phyloP scores from a whole-genome alignment of 768 basidiomycete species.

The Leucocoprinus leucothites region DNA sequence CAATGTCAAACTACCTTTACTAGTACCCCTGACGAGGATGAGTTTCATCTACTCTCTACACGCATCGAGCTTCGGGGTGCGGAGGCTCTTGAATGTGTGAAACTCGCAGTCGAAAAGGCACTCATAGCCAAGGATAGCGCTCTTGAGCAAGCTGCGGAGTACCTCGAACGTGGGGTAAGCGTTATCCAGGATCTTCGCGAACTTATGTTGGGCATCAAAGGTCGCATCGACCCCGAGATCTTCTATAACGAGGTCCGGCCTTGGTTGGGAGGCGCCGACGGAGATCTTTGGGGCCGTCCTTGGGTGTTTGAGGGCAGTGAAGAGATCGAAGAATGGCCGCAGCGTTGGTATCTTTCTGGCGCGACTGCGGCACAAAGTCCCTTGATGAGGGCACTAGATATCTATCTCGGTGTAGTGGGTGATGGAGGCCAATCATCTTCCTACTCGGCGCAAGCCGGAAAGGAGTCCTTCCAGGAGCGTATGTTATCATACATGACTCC shows the following conservation, averaged over 20 bases:
- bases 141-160: too few relatives aligned
- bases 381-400: slow-evolving; percentile 69
- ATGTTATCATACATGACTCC: slow-evolving; percentile 86
- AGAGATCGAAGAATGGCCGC: slow-evolving; percentile 27
- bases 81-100: slow-evolving; percentile 80
- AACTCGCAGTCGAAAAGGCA: slow-evolving; percentile 80
- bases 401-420: slow-evolving; percentile 68
- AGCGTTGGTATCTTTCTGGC: slow-evolving; percentile 44
- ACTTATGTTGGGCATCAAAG: slow-evolving; percentile 60
- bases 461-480: slow-evolving; percentile 53
- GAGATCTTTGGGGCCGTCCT: slow-evolving; percentile 35
- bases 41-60: slow-evolving; percentile 87
- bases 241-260: slow-evolving; percentile 76
- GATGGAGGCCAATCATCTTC: slow-evolving; percentile 21
- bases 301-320: slow-evolving; percentile 50
- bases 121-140: slow-evolving; percentile 46
- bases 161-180: slow-evolving; percentile 17
- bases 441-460: slow-evolving; percentile 15
- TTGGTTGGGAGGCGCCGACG: slow-evolving; percentile 78
- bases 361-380: slow-evolving; percentile 83
- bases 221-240: slow-evolving; percentile 65
- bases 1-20: slow-evolving; percentile 73
- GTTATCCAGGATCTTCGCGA: slow-evolving; percentile 63
- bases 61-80: slow-evolving; percentile 88
- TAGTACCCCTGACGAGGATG: slow-evolving; percentile 73